These are phyloP conservation scores for Metschnikowia gelsemii DNA, from an alignment of 805 yeast species.

Conservation along the genomic window DNA sequence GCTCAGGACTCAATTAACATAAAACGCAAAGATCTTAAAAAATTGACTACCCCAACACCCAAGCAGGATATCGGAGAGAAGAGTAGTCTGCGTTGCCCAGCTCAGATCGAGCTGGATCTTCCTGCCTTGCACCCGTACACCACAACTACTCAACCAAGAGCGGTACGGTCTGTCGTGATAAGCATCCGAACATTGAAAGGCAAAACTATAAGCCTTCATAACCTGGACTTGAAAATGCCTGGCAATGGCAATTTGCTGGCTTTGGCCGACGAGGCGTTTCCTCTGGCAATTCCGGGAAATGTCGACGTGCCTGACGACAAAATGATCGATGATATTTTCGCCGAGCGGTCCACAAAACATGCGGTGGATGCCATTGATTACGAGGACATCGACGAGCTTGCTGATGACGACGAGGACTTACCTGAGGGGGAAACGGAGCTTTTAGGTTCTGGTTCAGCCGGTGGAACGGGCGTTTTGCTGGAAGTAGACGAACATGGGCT, in stretches of 20 bases:
- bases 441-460: slow-evolving; percentile 2
- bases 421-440: slow-evolving; percentile 18
- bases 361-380: slow-evolving; percentile 92
- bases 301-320: slow-evolving; percentile 37
- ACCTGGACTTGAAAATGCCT: slow-evolving; percentile 7
- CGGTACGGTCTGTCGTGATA: not conserved
- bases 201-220: no score
- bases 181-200: not conserved
- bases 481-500: slow-evolving; percentile 22
- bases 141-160: not conserved
- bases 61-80: no score
- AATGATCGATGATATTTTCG: slow-evolving; percentile 39
- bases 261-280: slow-evolving; percentile 1
- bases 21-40: no score
- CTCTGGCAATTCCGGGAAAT: slow-evolving; percentile 13
- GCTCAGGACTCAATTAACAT: no score
- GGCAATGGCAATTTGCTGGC: slow-evolving; percentile 3
- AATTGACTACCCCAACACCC: no score
- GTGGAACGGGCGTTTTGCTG: slow-evolving; percentile 1
- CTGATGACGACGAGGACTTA: slow-evolving; percentile 68
- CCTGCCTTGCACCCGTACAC: slow-evolving; percentile 8
- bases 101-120: no score
- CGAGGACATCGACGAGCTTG: slow-evolving; percentile 91
- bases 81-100: no score
- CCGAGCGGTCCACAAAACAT: slow-evolving; percentile 52